Evolutionary conservation across 805 yeast genomes (phyloP), one percentile per base, ranked within the genome.

Genomic region (Debaryomyces prosopidis): DNA sequence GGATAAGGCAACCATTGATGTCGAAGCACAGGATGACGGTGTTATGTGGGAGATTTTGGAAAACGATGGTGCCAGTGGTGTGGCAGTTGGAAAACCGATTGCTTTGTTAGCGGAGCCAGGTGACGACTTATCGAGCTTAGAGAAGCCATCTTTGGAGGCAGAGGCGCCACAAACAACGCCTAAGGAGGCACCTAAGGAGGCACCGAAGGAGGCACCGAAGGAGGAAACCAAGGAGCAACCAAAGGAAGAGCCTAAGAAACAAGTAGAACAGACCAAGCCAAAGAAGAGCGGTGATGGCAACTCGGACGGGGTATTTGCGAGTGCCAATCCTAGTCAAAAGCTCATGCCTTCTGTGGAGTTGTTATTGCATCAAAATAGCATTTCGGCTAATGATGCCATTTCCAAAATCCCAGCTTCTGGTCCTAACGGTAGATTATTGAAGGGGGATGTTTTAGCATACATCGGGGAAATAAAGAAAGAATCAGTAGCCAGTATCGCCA

Each of bases 1-100:
- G 11, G 95, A 87, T 60, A 87, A 87, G 64, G 89, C 95, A 26
- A 81, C 83, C 47, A 87, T 87, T 43, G 89, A 85, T 49, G 94
- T 87, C 18, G 94, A 87, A 64, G 89, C 97, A 3, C 89, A 79
- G 53, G 99, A 92, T 57, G 98, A 94, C 59, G 99, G 98, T 44
- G 70, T 84, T 23, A 46, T 94, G 63, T 96, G 90, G 60, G 89
- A 89, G 67, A 85, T 94, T 45, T 52, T 78, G 42, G 61, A 56
- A n/a, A 75, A 72, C 19, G 83, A 86, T 46, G 99, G 99, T n/a
- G 80, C 81, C 32, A 82, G 81, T 47, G 91, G 83, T 31, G 73
- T 92, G 43, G 80, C 83, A 7, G 98, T 92, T 8, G 97, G 97
- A n/a, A 71, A 77, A 36, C 85, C 96, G 23, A 92, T 92, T 68